Evolutionary conservation across 23 red algal genomes (phyloP).

Genomic region (Gracilaria caudata): DNA sequence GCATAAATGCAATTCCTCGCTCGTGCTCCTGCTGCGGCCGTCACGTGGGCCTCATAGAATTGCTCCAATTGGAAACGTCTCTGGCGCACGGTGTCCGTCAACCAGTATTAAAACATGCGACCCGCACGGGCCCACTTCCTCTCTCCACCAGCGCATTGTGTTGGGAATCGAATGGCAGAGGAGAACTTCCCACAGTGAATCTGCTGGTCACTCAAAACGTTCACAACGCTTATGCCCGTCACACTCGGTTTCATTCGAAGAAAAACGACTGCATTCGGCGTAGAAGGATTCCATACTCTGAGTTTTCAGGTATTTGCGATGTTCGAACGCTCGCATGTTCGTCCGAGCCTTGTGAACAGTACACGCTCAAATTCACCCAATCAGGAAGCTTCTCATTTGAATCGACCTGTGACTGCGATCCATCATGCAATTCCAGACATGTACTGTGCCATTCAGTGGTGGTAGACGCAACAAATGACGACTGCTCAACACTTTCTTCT

Average conservation of each 20-base stretch:
- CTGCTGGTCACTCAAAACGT: background rate
- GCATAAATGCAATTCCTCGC: no score
- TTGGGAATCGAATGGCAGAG: no score
- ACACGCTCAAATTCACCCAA: constrained; percentile 37
- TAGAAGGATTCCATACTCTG: background rate
- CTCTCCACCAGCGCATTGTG: background rate
- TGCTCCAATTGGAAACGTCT: background rate
- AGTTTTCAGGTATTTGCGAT: background rate
- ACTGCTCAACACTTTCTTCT: constrained; percentile 6
- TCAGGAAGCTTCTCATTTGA: constrained; percentile 25
- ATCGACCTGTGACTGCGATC: background rate
- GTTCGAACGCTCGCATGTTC: no score
- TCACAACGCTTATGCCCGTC: background rate
- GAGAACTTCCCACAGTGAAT: no score
- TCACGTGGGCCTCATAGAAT: no score
- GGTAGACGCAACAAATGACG: background rate
- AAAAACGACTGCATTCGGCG: constrained; percentile 7
- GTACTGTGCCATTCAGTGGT: constrained; percentile 14
- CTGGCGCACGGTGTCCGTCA: no score
- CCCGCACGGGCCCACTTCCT: background rate
- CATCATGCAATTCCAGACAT: constrained; percentile 25
- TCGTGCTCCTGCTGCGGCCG: no score
- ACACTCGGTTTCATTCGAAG: background rate
- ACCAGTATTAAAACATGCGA: no score
- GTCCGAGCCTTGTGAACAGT: background rate